A percentile compares a stretch with the other conserved stretches of the same genome.
Evolutionary conservation across 257 asterid species (phyloP).

Genomic region (Petunia secreta): DNA sequence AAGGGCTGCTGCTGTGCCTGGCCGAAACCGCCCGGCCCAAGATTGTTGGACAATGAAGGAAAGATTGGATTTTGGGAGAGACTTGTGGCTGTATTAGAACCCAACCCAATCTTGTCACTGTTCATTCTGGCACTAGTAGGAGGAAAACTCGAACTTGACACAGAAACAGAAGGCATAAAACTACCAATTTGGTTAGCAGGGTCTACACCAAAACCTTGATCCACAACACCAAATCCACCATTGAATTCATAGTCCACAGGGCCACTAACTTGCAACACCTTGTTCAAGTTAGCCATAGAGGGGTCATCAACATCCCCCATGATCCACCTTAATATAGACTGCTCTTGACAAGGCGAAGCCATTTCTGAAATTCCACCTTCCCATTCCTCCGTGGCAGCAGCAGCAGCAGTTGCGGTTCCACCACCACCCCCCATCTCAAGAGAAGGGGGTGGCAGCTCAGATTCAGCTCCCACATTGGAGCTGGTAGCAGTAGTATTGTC

Average conservation of each 20-base stretch:
- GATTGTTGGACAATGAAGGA: constrained; percentile 45
- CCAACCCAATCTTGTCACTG: constrained; percentile 47
- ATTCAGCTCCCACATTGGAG: constrained; percentile 68
- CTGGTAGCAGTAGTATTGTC: constrained; percentile 77
- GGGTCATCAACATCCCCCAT: constrained; percentile 96
- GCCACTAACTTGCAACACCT: constrained; percentile 58
- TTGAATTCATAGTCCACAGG: constrained; percentile 60
- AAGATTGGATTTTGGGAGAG: constrained; percentile 39
- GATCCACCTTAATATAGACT: constrained; percentile 75
- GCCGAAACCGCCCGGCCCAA: constrained; percentile 41
- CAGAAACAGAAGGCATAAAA: constrained; percentile 47
- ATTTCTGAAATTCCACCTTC: constrained; percentile 79
- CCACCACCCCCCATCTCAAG: constrained; percentile 49
- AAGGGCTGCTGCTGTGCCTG: constrained; percentile 48
- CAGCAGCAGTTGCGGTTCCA: constrained; percentile 31
- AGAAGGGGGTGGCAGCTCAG: constrained; percentile 62
- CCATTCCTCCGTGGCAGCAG: constrained; percentile 77
- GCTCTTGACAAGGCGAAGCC: constrained; percentile 75
- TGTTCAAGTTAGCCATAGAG: constrained; percentile 61
- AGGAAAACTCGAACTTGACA: constrained; percentile 39
- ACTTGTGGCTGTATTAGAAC: constrained; percentile 41
- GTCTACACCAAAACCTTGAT: constrained; percentile 67
- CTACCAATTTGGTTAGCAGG: constrained; percentile 38
- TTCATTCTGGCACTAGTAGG: constrained; percentile 36
- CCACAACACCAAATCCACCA: constrained; percentile 61